A percentile compares a stretch with the other conserved stretches of the same genome.
Conservation (phyloP, 2,329 filamentous ascomycete species). For the Aspergillus sp. region DNA sequence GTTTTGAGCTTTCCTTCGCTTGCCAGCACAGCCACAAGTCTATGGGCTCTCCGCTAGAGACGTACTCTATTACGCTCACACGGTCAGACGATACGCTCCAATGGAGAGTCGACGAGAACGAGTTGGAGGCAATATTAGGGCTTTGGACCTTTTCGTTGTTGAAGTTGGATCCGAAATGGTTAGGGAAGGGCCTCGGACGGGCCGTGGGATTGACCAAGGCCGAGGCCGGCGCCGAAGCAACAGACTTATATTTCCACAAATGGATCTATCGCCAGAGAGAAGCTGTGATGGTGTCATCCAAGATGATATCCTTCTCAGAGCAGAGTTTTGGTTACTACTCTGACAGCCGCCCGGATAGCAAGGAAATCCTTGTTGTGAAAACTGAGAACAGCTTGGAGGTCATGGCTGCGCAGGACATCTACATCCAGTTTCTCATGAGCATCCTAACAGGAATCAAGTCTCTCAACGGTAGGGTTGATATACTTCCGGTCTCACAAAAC, state of each 20-base stretch:
- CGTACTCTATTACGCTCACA: conserved; percentile 17
- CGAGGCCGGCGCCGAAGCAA: conserved; percentile 22
- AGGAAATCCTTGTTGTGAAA: conserved; percentile 23
- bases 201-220: conserved; percentile 22
- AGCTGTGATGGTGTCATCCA: conserved; percentile 19
- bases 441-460: conserved; percentile 12
- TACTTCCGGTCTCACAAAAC: conserved; percentile 16
- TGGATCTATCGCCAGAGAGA: conserved; percentile 32
- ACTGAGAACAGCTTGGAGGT: conserved; percentile 23
- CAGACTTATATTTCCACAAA: conserved; percentile 30
- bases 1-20: conserved; percentile 22
- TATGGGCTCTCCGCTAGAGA: conserved; percentile 3
- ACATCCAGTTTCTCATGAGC: conserved; percentile 27
- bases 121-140: conserved; percentile 34
- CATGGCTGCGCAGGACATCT: conserved; percentile 37
- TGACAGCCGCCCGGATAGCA: conserved; percentile 1
- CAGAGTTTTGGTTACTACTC: conserved; percentile 23
- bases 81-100: conserved; percentile 22
- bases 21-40: conserved; percentile 11
- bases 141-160: conserved; percentile 34
- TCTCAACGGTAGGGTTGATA: conserved; percentile 17
- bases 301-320: conserved; percentile 16
- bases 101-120: conserved; percentile 25
- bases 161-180: conserved; percentile 20
- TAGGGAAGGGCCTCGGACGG: conserved; percentile 16